Evolutionary conservation across 1,139 yeast genomes (phyloP).

Genomic region (Nematodospora anomalae): DNA sequence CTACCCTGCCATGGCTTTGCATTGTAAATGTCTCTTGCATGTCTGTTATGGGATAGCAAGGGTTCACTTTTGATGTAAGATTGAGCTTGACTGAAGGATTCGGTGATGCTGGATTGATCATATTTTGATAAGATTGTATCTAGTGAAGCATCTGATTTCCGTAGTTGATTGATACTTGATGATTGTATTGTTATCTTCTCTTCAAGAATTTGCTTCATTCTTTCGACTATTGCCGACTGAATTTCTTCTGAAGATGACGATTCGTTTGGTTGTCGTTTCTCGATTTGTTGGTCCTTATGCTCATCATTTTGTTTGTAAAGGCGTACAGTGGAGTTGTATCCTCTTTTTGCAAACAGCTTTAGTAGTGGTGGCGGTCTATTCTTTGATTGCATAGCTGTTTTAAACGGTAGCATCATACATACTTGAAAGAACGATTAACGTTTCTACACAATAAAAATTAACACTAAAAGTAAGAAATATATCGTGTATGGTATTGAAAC

Average conservation of each 20-base stretch:
- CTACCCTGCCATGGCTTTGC: constrained; percentile 69
- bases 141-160: constrained; percentile 17
- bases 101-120: constrained; percentile 6
- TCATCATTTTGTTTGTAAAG: no score
- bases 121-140: constrained; percentile 12
- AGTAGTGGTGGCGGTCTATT: no score
- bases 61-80: constrained; percentile 32
- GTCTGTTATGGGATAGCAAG: constrained; percentile 38
- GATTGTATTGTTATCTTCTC: constrained; percentile 21
- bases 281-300: not conserved
- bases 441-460: no score
- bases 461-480: no score
- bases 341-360: no score
- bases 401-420: no score
- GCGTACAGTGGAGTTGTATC: constrained; percentile 7
- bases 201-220: constrained; percentile 33
- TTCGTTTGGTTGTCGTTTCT: not conserved
- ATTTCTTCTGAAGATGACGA: constrained; percentile 12
- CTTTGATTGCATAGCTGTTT: no score
- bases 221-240: constrained; percentile 21
- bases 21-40: constrained; percentile 46
- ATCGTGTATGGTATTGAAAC: no score
- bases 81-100: constrained; percentile 13
- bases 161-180: constrained; percentile 14
- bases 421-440: no score